phyloP scores from a whole-genome alignment of 129 eudicot species.

The Ambrosia trifida region DNA sequence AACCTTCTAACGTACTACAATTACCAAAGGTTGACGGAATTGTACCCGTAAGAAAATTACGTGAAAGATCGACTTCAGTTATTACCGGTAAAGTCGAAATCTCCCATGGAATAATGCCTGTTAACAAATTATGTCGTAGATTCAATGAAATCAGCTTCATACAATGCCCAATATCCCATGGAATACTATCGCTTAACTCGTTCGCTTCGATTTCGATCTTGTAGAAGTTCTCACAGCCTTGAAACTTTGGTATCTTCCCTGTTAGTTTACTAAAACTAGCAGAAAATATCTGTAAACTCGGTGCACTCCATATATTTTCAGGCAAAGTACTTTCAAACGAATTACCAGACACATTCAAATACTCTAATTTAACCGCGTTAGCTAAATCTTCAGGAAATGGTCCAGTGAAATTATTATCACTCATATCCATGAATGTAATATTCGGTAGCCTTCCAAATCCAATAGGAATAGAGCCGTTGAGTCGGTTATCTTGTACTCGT shows the following conservation, averaged over 20 bases:
- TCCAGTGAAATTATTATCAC: constrained; percentile 71
- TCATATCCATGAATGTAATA: constrained; percentile 66
- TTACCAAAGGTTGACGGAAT: constrained; percentile 82
- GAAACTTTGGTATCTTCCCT: constrained; percentile 76
- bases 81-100: constrained; percentile 84
- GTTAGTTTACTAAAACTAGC: constrained; percentile 54
- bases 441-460: constrained; percentile 75
- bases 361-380: constrained; percentile 54
- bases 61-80: constrained; percentile 83
- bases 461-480: constrained; percentile 70
- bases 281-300: constrained; percentile 66
- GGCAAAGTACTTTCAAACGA: constrained; percentile 53
- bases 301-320: constrained; percentile 73
- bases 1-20: constrained; percentile 77
- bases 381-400: constrained; percentile 69
- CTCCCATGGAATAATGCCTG: constrained; percentile 99
- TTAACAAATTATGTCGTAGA: constrained; percentile 51
- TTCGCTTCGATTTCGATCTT: constrained; percentile 74
- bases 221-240: constrained; percentile 71
- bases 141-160: constrained; percentile 70
- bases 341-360: constrained; percentile 67
- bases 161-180: constrained; percentile 93
- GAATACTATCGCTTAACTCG: constrained; percentile 63
- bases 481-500: constrained; percentile 64
- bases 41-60: constrained; percentile 69